These are phyloP conservation scores for Calonectria pseudoreteaudii DNA, from an alignment of 2,329 filamentous ascomycete genomes.

Conservation along the genomic window DNA sequence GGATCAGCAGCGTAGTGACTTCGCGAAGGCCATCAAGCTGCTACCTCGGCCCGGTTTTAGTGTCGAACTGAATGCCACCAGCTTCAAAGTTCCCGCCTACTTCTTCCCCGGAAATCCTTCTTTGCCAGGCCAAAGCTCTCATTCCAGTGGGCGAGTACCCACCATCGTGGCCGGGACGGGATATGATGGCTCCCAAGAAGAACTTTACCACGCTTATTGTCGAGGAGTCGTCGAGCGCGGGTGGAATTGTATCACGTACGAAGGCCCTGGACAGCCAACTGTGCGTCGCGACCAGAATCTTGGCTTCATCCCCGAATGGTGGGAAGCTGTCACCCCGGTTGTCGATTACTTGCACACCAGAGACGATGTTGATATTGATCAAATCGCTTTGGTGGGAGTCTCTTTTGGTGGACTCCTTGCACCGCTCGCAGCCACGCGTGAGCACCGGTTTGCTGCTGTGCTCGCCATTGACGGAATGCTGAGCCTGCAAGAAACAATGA, in stretches of 20 bases:
- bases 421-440: constrained; percentile 21
- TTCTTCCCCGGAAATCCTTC: constrained; percentile 40
- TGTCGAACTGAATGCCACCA: constrained; percentile 43
- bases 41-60: constrained; percentile 49
- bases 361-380: constrained; percentile 15
- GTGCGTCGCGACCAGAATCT: constrained; percentile 23
- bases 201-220: constrained; percentile 53
- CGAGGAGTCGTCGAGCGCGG: constrained; percentile 50
- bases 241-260: constrained; percentile 42
- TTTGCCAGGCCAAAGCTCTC: background rate
- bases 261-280: constrained; percentile 23
- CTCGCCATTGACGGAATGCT: constrained; percentile 26
- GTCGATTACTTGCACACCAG: constrained; percentile 17
- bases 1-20: constrained; percentile 49
- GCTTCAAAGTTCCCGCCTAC: constrained; percentile 50
- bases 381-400: constrained; percentile 10
- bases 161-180: constrained; percentile 55
- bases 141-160: constrained; percentile 36
- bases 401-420: constrained; percentile 39
- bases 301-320: constrained; percentile 25
- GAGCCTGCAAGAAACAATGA: constrained; percentile 3
- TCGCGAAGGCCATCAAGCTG: constrained; percentile 51
- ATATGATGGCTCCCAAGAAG: constrained; percentile 56
- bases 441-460: constrained; percentile 26
- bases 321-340: constrained; percentile 19